Percentiles rank a stretch among this genome's conserved stretches.
These are phyloP conservation scores for Xylariaceae sp. DNA, from an alignment of 2,329 filamentous ascomycete genomes.

Conservation along the genomic window DNA sequence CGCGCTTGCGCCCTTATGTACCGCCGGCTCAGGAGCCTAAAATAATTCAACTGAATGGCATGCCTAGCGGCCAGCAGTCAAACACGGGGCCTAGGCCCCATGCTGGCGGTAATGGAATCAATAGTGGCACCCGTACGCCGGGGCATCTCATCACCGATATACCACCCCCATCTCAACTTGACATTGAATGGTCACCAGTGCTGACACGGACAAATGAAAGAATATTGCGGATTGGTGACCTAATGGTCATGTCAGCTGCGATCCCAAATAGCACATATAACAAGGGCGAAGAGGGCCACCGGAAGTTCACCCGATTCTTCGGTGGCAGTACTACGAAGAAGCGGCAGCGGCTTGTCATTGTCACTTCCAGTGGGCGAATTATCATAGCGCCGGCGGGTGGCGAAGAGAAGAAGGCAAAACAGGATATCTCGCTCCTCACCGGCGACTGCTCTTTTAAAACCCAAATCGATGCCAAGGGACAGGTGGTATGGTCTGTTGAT, in stretches of 20 bases:
- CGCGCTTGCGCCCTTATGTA: conserved; percentile 77
- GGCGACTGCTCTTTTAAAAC: conserved; percentile 74
- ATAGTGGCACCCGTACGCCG: conserved; percentile 56
- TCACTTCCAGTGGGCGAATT: conserved; percentile 86
- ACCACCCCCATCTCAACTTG: conserved; percentile 90
- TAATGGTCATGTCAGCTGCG: conserved; percentile 77
- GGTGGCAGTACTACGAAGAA: conserved; percentile 89
- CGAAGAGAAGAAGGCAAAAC: conserved; percentile 92
- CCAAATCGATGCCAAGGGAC: conserved; percentile 79
- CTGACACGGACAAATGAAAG: conserved; percentile 86
- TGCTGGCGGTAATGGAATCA: conserved; percentile 38
- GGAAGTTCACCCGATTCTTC: conserved; percentile 92
- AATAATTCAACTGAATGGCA: conserved; percentile 68
- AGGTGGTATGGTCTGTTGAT: conserved; percentile 85
- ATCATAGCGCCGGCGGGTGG: conserved; percentile 87
- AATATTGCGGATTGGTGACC: conserved; percentile 88
- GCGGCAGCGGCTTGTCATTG: conserved; percentile 86
- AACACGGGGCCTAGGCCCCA: conserved; percentile 28
- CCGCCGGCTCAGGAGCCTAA: conserved; percentile 70
- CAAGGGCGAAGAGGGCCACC: conserved; percentile 69
- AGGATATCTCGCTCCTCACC: conserved; percentile 79
- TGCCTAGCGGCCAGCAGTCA: conserved; percentile 33
- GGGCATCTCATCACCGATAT: conserved; percentile 88
- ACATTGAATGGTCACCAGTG: conserved; percentile 98
- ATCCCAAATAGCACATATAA: conserved; percentile 69